Evolutionary conservation across 108 stramenopile species (phyloP).

Genomic region (Nitzschia inconspicua): DNA sequence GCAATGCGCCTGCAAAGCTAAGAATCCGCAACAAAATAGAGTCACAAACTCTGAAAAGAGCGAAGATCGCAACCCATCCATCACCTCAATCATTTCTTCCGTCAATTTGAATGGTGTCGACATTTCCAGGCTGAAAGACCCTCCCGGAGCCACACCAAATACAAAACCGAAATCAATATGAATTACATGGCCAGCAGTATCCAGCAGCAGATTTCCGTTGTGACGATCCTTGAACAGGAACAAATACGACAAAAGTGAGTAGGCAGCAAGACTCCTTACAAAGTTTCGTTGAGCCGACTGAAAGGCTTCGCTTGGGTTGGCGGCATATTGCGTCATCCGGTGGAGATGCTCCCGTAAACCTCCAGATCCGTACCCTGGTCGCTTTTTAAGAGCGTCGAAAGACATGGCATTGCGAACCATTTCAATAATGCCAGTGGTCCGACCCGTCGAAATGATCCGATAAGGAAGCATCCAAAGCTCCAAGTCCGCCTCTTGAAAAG

Average conservation of each 20-base stretch:
- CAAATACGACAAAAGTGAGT: constrained; percentile 94
- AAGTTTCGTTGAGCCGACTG: constrained; percentile 77
- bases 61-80: constrained; percentile 86
- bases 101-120: constrained; percentile 99
- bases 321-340: constrained; percentile 80
- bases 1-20: constrained; percentile 91
- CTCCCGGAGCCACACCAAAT: constrained; percentile 94
- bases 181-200: constrained; percentile 95
- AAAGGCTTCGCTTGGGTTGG: constrained; percentile 77
- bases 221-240: constrained; percentile 98
- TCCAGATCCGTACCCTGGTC: constrained; percentile 82
- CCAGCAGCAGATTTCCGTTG: constrained; percentile 95
- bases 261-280: constrained; percentile 92
- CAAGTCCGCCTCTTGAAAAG: constrained; percentile 85
- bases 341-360: constrained; percentile 73
- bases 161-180: constrained; percentile 99
- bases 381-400: constrained; percentile 94
- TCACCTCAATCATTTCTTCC: constrained; percentile 92
- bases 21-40: constrained; percentile 92
- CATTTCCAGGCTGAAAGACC: constrained; percentile 90
- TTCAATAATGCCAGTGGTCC: constrained; percentile 90
- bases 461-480: constrained; percentile 93
- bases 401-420: constrained; percentile 90
- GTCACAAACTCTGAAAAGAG: constrained; percentile 96
- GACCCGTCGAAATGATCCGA: constrained; percentile 89